A percentile compares a stretch with the other conserved stretches of the same genome.
Conservation (phyloP, 1,284 basidiomycete species). For the Inonotus hispidus region DNA sequence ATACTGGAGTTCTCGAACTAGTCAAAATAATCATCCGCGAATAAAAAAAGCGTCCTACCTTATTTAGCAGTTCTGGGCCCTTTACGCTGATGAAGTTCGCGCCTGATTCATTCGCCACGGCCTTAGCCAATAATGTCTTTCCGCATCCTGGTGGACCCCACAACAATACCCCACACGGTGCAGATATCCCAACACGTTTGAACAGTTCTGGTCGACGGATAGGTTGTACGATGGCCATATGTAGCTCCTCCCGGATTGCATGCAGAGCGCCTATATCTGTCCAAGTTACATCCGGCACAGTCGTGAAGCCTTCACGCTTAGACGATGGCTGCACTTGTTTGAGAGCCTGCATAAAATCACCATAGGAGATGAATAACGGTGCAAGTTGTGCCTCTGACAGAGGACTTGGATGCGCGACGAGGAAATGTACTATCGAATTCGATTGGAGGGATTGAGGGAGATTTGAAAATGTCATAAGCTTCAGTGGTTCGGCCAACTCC, state of each 20-base stretch:
- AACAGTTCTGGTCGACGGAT: conserved; percentile 90
- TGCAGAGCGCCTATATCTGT: conserved; percentile 91
- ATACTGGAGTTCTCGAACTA: conserved; percentile 56
- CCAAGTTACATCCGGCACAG: conserved; percentile 95
- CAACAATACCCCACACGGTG: conserved; percentile 88
- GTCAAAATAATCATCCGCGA: neutral
- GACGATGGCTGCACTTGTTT: conserved; percentile 91
- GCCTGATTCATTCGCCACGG: conserved; percentile 90
- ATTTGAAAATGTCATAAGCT: conserved; percentile 38
- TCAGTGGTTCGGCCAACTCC: conserved; percentile 18
- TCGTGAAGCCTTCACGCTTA: conserved; percentile 96
- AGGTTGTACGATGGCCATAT: conserved; percentile 97
- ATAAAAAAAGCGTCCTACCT: conserved; percentile 45
- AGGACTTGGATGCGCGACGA: conserved; percentile 79
- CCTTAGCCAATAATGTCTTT: conserved; percentile 93
- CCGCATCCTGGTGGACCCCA: conserved; percentile 99
- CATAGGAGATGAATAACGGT: conserved; percentile 73
- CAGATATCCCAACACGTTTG: conserved; percentile 77
- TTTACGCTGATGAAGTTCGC: conserved; percentile 99
- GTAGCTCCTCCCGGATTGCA: conserved; percentile 82
- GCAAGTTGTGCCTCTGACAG: conserved; percentile 74
- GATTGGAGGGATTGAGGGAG: conserved; percentile 33
- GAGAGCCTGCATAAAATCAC: conserved; percentile 79
- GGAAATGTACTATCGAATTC: conserved; percentile 84
- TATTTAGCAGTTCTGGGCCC: conserved; percentile 94